Evolutionary conservation across 2,329 filamentous ascomycete species (phyloP).

Genomic region (Neurospora sp.): DNA sequence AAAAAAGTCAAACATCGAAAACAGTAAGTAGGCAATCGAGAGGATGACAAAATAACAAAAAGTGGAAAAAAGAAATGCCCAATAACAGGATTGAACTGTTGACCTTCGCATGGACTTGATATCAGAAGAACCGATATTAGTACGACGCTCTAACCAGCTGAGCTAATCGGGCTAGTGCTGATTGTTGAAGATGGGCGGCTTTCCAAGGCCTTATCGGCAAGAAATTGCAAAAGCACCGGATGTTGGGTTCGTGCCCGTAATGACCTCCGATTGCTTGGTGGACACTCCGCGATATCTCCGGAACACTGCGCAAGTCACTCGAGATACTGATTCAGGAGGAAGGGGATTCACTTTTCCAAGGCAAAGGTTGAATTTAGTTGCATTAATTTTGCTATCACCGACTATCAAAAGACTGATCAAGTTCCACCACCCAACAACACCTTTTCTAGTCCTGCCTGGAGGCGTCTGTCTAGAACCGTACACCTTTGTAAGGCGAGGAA

Average conservation of each 20-base stretch:
- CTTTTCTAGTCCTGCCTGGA: background rate
- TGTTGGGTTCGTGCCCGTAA: background rate
- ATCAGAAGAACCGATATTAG: too few species aligned
- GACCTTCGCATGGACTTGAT: too few species aligned
- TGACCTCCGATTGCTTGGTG: background rate
- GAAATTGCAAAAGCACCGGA: background rate
- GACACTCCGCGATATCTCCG: background rate
- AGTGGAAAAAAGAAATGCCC: background rate
- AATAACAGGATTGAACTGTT: background rate
- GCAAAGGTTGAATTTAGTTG: background rate
- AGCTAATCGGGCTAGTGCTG: background rate
- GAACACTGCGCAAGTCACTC: background rate
- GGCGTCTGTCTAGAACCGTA: background rate
- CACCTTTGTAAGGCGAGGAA: background rate
- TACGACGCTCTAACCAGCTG: background rate
- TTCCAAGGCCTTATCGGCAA: background rate
- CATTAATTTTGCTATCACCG: background rate
- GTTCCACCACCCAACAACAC: background rate
- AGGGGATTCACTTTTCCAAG: too few species aligned
- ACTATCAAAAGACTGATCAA: too few species aligned
- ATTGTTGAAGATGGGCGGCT: rapidly evolving
- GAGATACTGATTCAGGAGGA: too few species aligned
- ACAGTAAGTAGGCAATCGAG: background rate
- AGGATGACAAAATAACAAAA: background rate
- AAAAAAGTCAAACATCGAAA: background rate